Base-by-base conservation (phyloP, 2,329 filamentous ascomycete genomes). In the Cladosporium cucumerinum region DNA sequence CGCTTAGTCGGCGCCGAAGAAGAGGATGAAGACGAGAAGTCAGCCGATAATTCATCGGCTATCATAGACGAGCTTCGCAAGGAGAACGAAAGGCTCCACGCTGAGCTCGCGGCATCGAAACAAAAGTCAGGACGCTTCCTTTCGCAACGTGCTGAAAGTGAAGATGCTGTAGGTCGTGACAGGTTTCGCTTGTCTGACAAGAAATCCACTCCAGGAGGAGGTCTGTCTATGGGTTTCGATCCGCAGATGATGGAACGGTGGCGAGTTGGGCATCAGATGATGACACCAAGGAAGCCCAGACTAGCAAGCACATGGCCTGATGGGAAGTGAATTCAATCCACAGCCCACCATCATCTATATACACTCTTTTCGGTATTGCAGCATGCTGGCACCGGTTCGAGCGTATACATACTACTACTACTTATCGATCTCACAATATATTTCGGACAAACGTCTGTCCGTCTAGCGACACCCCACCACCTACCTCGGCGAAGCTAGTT, bases 191-290 rank as follows among this genome's bases (percentile, higher is more conserved):
- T 62, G 30, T 62, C 60, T 21, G 60, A 62, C 23, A 54, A 23
- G 25, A 62, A 62, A 23, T 46, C 49, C 5, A 46, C 21, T 21
- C 59, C 23, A 0, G 49, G 60, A 11, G 49, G 34, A 11, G 49
- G 49, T 32, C 55, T 55, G 49, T 36, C 32, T 12, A 55, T 46
- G 60, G 55, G 49, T 11, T 62, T 62, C 5, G 60, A 62, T 46
- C 60, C 60, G 34, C 23, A 62, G 5, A 30, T 62, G 48, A 55
- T 62, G 60, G 60, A 54, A 34, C 52, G 49, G 60, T 62, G 60
- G 60, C 21, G 32, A 5, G 32, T n/a, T 23, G 60, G 60, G 16
- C 60, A 62, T 6, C 32, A 55, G 60, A 55, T 55, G 60, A 62
- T 62, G 60, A 23, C 32, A 43, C 60, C 60, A 3, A 54, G 60